Evolutionary conservation across 2,329 filamentous ascomycete genomes (phyloP), one percentile per base, ranked within the genome.

Genomic region (Diaporthe citrichinensis): DNA sequence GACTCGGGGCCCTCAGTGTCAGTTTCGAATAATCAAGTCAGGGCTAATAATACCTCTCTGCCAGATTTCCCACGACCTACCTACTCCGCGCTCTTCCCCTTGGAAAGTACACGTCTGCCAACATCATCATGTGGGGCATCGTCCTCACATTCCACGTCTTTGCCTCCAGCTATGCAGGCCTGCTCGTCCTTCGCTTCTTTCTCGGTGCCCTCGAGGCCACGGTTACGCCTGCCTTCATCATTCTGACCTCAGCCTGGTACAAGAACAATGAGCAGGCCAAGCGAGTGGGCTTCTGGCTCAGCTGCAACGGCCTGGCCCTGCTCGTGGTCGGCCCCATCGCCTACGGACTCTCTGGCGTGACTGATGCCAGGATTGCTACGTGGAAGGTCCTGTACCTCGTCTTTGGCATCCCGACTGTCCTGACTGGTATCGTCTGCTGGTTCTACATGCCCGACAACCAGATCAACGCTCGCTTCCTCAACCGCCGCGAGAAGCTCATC

Each of bases 391-490:
- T 76, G 28, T 72, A 67, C 17, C 69, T 76, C 41, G 34, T 68
- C 20, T 55, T 73, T 14, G 74, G 74, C 0, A 31, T 55, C 9
- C 58, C 57, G 17, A 59, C 74, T 12, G 53, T 68, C 61, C 88
- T 69, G 17, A 59, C 28, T 10, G 88, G 88, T 0, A 81, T 90
- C 3, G 80, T 85, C 1, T 88, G 87, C 5, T 90, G 87, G 83
- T 89, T 89, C 77, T 79, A 89, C 53, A 84, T 93, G 9, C 88
- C 91, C 0, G 89, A 93, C 78, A 86, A 87, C 3, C 90, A 90
- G 0, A 87, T 90, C 59, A 91, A 87, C 0, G 91, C 92, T 1
- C 88, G 87, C 76, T 93, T 91, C 79, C 86, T 93, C n/a, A 88
- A 83, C 10, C 80, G 84, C 0, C 84, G 88, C 41, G 91, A 93